phyloP scores from a whole-genome alignment of 768 basidiomycete species.

The Mycena metata region DNA sequence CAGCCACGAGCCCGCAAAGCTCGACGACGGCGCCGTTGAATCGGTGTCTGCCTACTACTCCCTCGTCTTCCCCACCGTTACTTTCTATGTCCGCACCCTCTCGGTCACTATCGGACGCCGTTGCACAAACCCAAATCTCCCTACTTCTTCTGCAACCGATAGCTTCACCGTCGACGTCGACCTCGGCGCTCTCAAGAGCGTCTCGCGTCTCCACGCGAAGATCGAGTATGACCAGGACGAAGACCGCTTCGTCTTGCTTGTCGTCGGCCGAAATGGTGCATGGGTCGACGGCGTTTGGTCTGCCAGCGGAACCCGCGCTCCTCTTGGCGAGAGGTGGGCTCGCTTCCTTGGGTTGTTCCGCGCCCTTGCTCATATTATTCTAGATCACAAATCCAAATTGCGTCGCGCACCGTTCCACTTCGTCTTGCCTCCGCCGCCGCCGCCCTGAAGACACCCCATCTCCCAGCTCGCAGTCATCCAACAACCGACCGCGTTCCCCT shows the following conservation, averaged over 20 bases:
- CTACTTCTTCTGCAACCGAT: slow-evolving; percentile 72
- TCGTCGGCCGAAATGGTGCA: slow-evolving; percentile 96
- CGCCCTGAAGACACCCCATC: slow-evolving; percentile 86
- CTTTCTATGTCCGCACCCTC: slow-evolving; percentile 97
- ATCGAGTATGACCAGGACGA: slow-evolving; percentile 95
- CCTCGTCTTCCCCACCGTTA: slow-evolving; percentile 93
- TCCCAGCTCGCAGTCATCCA: slow-evolving; percentile 81
- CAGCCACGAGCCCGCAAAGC: slow-evolving; percentile 14
- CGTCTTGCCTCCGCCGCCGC: slow-evolving; percentile 89
- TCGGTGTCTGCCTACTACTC: slow-evolving; percentile 95
- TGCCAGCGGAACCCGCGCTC: slow-evolving; percentile 88
- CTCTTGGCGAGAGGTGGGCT: slow-evolving; percentile 83
- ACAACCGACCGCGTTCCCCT: slow-evolving; percentile 78
- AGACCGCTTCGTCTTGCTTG: slow-evolving; percentile 89
- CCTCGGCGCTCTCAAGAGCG: slow-evolving; percentile 95
- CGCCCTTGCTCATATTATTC: slow-evolving; percentile 32
- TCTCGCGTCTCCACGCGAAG: slow-evolving; percentile 96
- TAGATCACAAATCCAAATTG: slow-evolving; percentile 97
- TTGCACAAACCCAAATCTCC: slow-evolving; percentile 66
- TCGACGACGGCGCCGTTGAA: slow-evolving; percentile 49
- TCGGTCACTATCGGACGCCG: slow-evolving; percentile 94
- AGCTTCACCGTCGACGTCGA: slow-evolving; percentile 83
- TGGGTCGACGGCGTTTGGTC: slow-evolving; percentile 99
- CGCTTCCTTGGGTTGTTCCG: slow-evolving; percentile 11
- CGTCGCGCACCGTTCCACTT: slow-evolving; percentile 97